Evolutionary conservation across 176 grass and related monocot genomes (phyloP), one percentile per base, ranked within the genome.

Genomic region (Pontederia crassipes): DNA sequence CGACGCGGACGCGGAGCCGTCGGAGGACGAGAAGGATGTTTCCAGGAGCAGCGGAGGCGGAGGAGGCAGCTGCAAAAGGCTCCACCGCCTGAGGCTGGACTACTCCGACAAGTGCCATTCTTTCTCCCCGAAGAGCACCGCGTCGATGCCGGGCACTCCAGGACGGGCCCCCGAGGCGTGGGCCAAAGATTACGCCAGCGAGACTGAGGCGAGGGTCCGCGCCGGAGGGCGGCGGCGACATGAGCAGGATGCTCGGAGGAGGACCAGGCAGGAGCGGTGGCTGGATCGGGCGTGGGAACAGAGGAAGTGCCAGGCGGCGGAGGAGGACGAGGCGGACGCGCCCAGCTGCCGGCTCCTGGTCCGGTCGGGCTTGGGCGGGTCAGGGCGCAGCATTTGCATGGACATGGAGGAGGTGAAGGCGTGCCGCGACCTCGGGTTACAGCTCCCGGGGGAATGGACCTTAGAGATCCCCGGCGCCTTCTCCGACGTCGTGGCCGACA

Each of bases 361-460:
- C 40, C 45, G 58, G 46, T 14, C 45, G 57, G 26, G 68, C 46
- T 20, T 15, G 3, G 28, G 81, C 60, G 16, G 78, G 67, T 18
- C 52, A 58, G 75, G 35, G 82, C 79, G 49, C 28, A 40, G 32
- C 32, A 26, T 73, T 29, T 27, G 49, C 55, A 90, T 90, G 87
- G 82, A 90, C 76, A 69, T 90, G 76, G 82, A 82, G 66, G 87
- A 90, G 79, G 79, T 90, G 64, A 80, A 62, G 11, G 87, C 82
- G 48, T 90, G 87, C 76, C 68, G 79, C 32, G 87, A 90, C 65
- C 82, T 90, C 48, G 87, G 87, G 7, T 65, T 90, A 0, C 82
- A 80, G 57, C 79, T 90, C 60, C 87, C 87, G 0, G 29, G 59
- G 24, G 76, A 85, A 67, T 82, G 79, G 79, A 77, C 76, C 55